Evolutionary conservation across 495 filamentous ascomycete species (phyloP).

Genomic region (Saxispiralis lemnorum): DNA sequence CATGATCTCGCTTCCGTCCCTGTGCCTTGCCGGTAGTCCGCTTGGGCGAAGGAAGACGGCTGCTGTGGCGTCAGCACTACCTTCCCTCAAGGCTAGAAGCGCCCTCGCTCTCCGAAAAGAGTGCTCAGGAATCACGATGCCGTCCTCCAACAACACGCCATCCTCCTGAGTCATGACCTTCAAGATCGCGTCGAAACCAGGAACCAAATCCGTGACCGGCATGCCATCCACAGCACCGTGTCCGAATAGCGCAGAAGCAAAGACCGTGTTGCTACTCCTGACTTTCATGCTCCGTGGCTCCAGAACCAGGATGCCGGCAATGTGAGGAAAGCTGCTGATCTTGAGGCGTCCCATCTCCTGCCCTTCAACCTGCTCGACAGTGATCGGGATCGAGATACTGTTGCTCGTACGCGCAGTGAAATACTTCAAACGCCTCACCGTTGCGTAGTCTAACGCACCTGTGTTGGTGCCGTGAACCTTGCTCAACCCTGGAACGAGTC

Average conservation of each 20-base stretch:
- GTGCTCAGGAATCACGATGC: constrained; percentile 93
- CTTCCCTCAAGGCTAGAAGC: constrained; percentile 63
- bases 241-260: constrained; percentile 81
- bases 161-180: constrained; percentile 72
- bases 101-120: constrained; percentile 81
- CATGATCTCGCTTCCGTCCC: constrained; percentile 75
- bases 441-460: constrained; percentile 52
- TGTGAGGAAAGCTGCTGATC: constrained; percentile 86
- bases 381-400: constrained; percentile 59
- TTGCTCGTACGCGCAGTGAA: constrained; percentile 65
- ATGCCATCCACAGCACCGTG: constrained; percentile 65
- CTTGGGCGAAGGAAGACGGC: constrained; percentile 59
- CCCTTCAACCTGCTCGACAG: constrained; percentile 49
- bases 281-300: constrained; percentile 58
- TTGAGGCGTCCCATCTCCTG: constrained; percentile 39
- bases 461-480: constrained; percentile 40
- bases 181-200: constrained; percentile 69
- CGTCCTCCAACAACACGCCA: constrained; percentile 61
- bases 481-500: constrained; percentile 68
- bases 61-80: constrained; percentile 52
- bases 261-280: constrained; percentile 84
- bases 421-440: constrained; percentile 49
- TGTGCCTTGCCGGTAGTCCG: constrained; percentile 68
- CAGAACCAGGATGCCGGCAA: constrained; percentile 88
- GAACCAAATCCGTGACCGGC: constrained; percentile 62